Evolutionary conservation across 345 rosid species (phyloP).

Genomic region (Lepidium africanum): DNA sequence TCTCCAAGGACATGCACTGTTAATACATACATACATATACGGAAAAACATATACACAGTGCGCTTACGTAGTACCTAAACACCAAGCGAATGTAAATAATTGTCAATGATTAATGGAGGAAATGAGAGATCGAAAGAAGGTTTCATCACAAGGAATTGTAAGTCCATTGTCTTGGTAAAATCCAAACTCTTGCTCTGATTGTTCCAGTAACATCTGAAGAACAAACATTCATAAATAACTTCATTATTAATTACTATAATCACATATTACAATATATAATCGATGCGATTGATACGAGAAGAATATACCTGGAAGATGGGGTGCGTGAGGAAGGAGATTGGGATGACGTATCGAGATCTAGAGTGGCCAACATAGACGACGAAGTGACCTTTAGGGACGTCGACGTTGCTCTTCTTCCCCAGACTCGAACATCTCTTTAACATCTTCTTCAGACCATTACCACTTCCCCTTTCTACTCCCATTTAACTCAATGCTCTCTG

Average conservation of each 20-base stretch:
- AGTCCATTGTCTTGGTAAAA: slow-evolving; percentile 22
- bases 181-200: slow-evolving; percentile 30
- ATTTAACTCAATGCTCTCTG: neutral
- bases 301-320: slow-evolving; percentile 48
- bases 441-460: slow-evolving; percentile 34
- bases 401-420: slow-evolving; percentile 39
- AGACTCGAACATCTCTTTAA: slow-evolving; percentile 56
- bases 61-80: neutral
- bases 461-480: slow-evolving; percentile 17
- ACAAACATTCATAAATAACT: neutral
- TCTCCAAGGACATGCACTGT: too few species aligned
- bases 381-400: slow-evolving; percentile 78
- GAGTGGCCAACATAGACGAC: slow-evolving; percentile 78
- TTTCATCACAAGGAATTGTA: slow-evolving; percentile 26
- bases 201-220: slow-evolving; percentile 21
- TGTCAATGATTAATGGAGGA: slow-evolving; percentile 17
- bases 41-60: too few species aligned
- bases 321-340: slow-evolving; percentile 58
- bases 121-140: slow-evolving; percentile 15
- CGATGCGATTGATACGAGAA: neutral
- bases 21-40: too few species aligned
- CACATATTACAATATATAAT: too few species aligned
- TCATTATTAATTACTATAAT: too few species aligned
- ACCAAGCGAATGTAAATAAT: neutral
- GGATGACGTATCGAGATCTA: slow-evolving; percentile 64